These are phyloP conservation scores for Murraya paniculata DNA, from an alignment of 345 rosid species.

Conservation along the genomic window DNA sequence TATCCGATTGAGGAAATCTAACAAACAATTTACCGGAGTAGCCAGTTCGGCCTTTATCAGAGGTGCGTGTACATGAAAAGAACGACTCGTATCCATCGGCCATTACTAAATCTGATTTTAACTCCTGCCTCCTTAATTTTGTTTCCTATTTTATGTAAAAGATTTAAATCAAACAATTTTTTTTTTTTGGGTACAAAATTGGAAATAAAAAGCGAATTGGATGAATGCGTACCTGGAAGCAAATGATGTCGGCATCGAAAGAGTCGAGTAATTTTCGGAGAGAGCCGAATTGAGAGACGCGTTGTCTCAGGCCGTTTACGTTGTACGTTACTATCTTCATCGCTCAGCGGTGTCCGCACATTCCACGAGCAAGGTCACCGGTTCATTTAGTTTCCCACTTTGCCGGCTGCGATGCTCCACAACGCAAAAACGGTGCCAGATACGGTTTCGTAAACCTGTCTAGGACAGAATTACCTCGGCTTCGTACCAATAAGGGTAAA, in stretches of 20 bases:
- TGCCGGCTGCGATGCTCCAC: neutral
- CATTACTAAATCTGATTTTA: slow-evolving; percentile 66
- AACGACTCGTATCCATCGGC: slow-evolving; percentile 93
- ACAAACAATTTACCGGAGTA: slow-evolving; percentile 67
- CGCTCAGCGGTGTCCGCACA: neutral
- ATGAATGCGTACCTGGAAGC: slow-evolving; percentile 63
- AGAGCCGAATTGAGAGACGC: slow-evolving; percentile 80
- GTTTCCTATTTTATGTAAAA: slow-evolving; percentile 52
- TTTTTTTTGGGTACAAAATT: neutral
- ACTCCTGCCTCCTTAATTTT: slow-evolving; percentile 72
- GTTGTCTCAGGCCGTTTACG: slow-evolving; percentile 85
- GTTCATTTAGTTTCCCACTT: neutral
- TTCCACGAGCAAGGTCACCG: neutral
- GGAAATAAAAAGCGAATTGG: neutral
- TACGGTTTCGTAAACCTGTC: neutral
- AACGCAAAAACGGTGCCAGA: neutral
- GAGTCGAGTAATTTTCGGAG: slow-evolving; percentile 68
- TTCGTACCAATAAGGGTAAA: no score
- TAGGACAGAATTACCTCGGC: neutral
- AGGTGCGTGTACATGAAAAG: slow-evolving; percentile 86
- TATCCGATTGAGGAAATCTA: slow-evolving; percentile 13
- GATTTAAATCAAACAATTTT: neutral
- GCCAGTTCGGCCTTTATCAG: slow-evolving; percentile 75
- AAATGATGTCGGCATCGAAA: slow-evolving; percentile 84
- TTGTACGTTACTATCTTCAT: slow-evolving; percentile 92